Conservation (phyloP, 1,284 basidiomycete species). For the Mycena citricolor region DNA sequence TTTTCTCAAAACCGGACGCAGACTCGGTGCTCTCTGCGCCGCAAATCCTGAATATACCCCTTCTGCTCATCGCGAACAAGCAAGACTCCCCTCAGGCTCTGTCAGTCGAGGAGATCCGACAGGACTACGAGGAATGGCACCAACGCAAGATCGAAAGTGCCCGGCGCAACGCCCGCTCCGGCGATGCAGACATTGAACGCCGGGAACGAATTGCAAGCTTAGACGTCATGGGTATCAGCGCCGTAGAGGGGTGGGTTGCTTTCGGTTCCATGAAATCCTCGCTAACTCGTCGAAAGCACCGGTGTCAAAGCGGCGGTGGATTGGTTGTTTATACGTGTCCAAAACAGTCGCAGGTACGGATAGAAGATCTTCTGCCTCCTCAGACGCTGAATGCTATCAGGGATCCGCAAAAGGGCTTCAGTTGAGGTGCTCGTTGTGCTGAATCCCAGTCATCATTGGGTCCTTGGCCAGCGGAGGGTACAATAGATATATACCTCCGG, state of each 20-base stretch:
- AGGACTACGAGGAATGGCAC: slow-evolving; percentile 89
- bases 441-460: too few relatives aligned
- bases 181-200: slow-evolving; percentile 51
- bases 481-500: too few relatives aligned
- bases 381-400: too few relatives aligned
- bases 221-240: slow-evolving; percentile 89
- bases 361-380: too few relatives aligned
- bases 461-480: too few relatives aligned
- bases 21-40: slow-evolving; percentile 84
- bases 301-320: slow-evolving; percentile 89
- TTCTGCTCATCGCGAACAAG: slow-evolving; percentile 90
- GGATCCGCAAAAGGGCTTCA: too few relatives aligned
- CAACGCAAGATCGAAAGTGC: slow-evolving; percentile 70
- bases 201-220: slow-evolving; percentile 77
- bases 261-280: neutral
- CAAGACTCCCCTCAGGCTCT: slow-evolving; percentile 80
- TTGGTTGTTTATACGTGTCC: slow-evolving; percentile 91
- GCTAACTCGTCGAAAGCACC: slow-evolving; percentile 50
- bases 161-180: slow-evolving; percentile 48
- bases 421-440: too few relatives aligned
- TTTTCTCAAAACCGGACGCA: slow-evolving; percentile 34
- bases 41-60: slow-evolving; percentile 83
- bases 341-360: slow-evolving; percentile 75
- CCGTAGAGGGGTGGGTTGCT: slow-evolving; percentile 77
- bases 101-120: slow-evolving; percentile 84